phyloP scores from a whole-genome alignment of 257 asterid genomes.

The Ilex asprella region DNA sequence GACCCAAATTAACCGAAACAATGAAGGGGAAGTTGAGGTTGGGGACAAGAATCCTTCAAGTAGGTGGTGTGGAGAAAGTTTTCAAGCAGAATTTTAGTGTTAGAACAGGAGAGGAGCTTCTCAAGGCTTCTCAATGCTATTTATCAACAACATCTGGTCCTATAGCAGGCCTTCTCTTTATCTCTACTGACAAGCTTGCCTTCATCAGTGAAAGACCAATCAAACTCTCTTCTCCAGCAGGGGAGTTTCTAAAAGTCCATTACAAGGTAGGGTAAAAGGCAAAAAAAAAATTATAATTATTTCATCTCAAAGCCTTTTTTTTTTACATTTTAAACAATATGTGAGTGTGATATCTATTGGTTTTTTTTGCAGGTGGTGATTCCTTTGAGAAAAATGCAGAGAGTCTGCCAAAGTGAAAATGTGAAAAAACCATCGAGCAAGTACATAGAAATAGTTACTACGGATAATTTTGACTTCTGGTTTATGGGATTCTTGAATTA shows the following conservation, averaged over 20 bases:
- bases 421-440: slow-evolving; percentile 1
- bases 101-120: neutral
- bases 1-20: neutral
- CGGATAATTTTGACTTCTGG: neutral
- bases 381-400: neutral
- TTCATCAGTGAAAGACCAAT: neutral
- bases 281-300: neutral
- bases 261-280: neutral
- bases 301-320: neutral
- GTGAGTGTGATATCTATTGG: neutral
- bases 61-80: neutral
- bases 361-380: neutral
- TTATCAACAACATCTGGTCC: slow-evolving; percentile 1
- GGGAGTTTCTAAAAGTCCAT: neutral
- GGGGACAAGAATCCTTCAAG: neutral
- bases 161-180: neutral
- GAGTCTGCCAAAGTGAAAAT: neutral
- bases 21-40: neutral
- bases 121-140: slow-evolving; percentile 2
- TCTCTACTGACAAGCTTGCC: neutral
- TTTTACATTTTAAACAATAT: neutral
- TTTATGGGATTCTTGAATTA: neutral
- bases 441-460: slow-evolving; percentile 1
- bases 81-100: neutral
- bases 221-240: neutral